phyloP scores from a whole-genome alignment of 495 filamentous ascomycete species.

The Penicillium atrosanguineum region DNA sequence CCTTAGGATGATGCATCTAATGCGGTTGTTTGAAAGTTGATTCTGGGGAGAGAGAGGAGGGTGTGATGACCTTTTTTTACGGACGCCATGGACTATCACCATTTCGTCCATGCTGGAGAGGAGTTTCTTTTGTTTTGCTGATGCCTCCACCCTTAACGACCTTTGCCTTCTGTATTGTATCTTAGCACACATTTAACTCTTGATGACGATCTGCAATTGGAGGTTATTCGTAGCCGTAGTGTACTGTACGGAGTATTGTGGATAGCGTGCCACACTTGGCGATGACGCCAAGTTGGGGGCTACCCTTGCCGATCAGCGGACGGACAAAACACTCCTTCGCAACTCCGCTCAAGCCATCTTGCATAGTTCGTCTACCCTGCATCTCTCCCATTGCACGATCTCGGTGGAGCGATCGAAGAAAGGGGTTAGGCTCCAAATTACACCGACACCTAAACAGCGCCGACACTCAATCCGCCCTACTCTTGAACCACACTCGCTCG shows the following conservation, averaged over 20 bases:
- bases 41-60: constrained; percentile 15
- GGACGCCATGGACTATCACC: constrained; percentile 23
- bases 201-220: constrained; percentile 26
- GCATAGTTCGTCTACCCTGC: background rate
- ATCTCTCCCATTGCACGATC: background rate
- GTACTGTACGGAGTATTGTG: background rate
- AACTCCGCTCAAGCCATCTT: constrained; percentile 6
- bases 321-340: constrained; percentile 14
- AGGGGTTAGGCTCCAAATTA: constrained; percentile 14
- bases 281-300: constrained; percentile 22
- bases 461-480: constrained; percentile 9
- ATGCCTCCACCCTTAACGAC: constrained; percentile 38
- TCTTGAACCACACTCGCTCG: background rate
- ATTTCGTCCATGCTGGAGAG: constrained; percentile 23
- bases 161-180: constrained; percentile 46
- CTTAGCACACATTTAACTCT: constrained; percentile 49
- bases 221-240: background rate
- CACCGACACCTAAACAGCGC: constrained; percentile 1
- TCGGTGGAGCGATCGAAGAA: constrained; percentile 6
- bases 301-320: constrained; percentile 29
- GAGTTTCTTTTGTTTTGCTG: constrained; percentile 15
- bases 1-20: constrained; percentile 16
- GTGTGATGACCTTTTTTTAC: constrained; percentile 25
- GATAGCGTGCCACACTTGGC: constrained; percentile 4
- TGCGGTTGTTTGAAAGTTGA: constrained; percentile 5